A percentile compares a stretch with the other conserved stretches of the same genome.
phyloP scores from a whole-genome alignment of 176 grass and related monocot genomes.

The Oryza glaberrima region DNA sequence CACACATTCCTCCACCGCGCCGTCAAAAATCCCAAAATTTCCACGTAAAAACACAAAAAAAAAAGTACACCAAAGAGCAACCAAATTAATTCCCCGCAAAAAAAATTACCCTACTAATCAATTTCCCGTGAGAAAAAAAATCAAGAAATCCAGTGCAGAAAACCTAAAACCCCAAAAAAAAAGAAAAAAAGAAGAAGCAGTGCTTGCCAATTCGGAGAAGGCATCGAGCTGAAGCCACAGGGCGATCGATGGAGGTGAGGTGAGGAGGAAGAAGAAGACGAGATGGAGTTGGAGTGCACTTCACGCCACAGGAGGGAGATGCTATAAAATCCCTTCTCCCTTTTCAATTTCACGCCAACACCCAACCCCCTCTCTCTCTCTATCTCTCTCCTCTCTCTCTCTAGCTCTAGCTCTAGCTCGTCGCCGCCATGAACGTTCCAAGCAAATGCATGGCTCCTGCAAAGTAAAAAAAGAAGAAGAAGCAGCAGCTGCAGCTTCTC shows the following conservation, averaged over 20 bases:
- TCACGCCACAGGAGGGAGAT: constrained; percentile 46
- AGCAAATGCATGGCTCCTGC: constrained; percentile 41
- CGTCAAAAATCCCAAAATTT: background rate
- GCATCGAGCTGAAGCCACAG: constrained; percentile 41
- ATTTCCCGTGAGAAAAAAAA: background rate
- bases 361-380: background rate
- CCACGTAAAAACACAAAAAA: background rate
- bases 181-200: background rate
- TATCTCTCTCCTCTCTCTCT: background rate
- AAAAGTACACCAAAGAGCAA: background rate
- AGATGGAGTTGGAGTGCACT: constrained; percentile 39
- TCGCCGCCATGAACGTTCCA: constrained; percentile 45
- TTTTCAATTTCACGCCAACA: background rate
- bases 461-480: background rate
- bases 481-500: constrained; percentile 15
- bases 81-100: background rate
- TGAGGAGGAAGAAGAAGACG: constrained; percentile 23
- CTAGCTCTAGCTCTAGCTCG: background rate
- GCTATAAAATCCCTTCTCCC: constrained; percentile 49
- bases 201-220: constrained; percentile 53
- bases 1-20: background rate
- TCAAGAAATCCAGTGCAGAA: background rate
- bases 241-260: background rate
- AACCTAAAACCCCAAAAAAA: background rate
- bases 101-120: background rate